These are phyloP conservation scores for Orbilia ellipsospora DNA, from an alignment of 2,329 filamentous ascomycete species.

Conservation along the genomic window DNA sequence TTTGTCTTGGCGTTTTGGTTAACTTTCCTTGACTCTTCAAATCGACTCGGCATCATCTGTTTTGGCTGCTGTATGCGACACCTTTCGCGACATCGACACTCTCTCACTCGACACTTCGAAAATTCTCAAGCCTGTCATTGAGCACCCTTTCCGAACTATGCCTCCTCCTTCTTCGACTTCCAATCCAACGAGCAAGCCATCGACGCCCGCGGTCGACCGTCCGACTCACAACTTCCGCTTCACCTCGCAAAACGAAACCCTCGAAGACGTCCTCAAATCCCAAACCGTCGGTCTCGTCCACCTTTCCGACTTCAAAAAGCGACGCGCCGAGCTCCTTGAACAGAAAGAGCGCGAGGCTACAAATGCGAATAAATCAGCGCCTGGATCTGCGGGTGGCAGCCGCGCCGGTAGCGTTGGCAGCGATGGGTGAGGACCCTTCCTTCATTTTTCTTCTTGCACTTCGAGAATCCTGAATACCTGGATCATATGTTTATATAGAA, in stretches of 20 bases:
- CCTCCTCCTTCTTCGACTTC: conserved; percentile 16
- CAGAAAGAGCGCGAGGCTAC: conserved; percentile 84
- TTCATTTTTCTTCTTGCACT: conserved; percentile 3
- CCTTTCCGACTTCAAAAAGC: conserved; percentile 93
- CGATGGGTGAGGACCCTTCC: conserved; percentile 69
- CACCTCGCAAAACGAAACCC: conserved; percentile 78
- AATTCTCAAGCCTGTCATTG: neutral
- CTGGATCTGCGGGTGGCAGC: conserved; percentile 67
- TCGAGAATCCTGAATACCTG: neutral
- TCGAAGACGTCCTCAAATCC: conserved; percentile 82
- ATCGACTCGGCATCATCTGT: too few relatives aligned
- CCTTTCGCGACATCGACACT: neutral
- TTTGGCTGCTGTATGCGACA: too few relatives aligned
- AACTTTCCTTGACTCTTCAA: too few relatives aligned
- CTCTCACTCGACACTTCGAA: neutral
- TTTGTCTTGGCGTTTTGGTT: too few relatives aligned
- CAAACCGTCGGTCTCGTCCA: conserved; percentile 91
- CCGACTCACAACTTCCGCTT: conserved; percentile 71
- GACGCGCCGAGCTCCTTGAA: conserved; percentile 92
- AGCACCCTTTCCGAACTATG: conserved; percentile 2
- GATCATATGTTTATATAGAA: conserved; percentile 7
- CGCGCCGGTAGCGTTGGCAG: conserved; percentile 65
- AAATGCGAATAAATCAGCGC: conserved; percentile 65
- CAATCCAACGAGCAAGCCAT: conserved; percentile 33
- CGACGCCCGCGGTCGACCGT: conserved; percentile 58